These are phyloP conservation scores for Gorgonomyces haynaldii DNA, from an alignment of 192 early-diverging fungal genomes.

Conservation along the genomic window DNA sequence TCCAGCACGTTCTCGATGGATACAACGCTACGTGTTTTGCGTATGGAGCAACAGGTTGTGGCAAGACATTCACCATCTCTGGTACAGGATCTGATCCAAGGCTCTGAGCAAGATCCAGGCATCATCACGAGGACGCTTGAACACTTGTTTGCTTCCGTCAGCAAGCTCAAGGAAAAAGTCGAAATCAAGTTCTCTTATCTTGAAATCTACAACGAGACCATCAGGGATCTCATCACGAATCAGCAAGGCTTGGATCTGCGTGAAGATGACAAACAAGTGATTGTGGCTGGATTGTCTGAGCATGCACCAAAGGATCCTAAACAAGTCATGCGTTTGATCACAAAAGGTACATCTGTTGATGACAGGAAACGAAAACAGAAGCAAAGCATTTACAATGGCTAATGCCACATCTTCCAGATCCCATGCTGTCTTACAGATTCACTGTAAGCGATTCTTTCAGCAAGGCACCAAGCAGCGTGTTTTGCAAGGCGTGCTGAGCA, in stretches of 20 bases:
- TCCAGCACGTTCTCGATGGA: conserved; percentile 60
- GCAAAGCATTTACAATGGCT: conserved; percentile 60
- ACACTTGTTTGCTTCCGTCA: conserved; percentile 43
- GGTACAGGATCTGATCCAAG: conserved; percentile 16
- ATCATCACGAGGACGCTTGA: conserved; percentile 48
- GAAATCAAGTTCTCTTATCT: conserved; percentile 37
- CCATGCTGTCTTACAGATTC: conserved; percentile 69
- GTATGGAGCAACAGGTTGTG: conserved; percentile 62
- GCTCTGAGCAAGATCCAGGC: conserved; percentile 51
- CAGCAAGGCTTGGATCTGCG: conserved; percentile 45
- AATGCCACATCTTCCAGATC: conserved; percentile 63
- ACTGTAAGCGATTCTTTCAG: conserved; percentile 7
- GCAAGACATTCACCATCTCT: conserved; percentile 68
- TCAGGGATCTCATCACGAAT: conserved; percentile 44
- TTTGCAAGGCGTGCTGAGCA: conserved; percentile 36
- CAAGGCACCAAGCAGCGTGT: neutral
- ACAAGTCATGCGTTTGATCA: conserved; percentile 30
- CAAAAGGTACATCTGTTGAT: conserved; percentile 15
- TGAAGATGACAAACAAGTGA: conserved; percentile 55
- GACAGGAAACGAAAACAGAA: conserved; percentile 59
- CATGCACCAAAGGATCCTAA: conserved; percentile 52
- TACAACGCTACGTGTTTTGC: conserved; percentile 89
- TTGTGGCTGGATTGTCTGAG: conserved; percentile 54
- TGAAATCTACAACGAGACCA: conserved; percentile 55
- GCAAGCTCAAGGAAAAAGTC: conserved; percentile 8